These are phyloP conservation scores for Pichia sp. DNA, from an alignment of 1,139 yeast species.

Conservation along the genomic window DNA sequence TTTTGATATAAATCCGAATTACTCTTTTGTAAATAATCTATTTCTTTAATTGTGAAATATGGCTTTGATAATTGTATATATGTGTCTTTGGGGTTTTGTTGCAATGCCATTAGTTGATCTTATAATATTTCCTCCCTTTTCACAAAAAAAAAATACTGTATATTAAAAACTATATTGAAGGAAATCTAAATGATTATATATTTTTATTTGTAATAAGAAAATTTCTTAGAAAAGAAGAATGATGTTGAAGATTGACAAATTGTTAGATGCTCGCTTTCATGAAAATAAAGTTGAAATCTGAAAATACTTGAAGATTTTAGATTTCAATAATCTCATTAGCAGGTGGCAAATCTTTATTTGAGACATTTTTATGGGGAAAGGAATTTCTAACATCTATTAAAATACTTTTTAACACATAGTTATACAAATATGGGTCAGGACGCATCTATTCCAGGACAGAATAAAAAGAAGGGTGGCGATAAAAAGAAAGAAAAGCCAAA, in stretches of 20 bases:
- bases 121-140: too few species aligned
- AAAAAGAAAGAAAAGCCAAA: conserved; percentile 80
- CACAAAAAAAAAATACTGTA: too few species aligned
- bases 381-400: too few species aligned
- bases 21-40: conserved; percentile 44
- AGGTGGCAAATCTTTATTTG: conserved; percentile 1
- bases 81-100: conserved; percentile 2
- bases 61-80: conserved; percentile 56
- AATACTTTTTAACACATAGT: too few species aligned
- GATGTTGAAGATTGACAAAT: not conserved
- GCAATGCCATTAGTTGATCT: not conserved
- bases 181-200: too few species aligned
- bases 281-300: too few species aligned
- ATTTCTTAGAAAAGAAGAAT: too few species aligned
- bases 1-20: conserved; percentile 38
- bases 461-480: conserved; percentile 26
- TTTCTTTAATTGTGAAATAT: conserved; percentile 51
- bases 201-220: too few species aligned
- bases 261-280: not conserved
- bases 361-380: too few species aligned
- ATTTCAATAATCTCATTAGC: too few species aligned
- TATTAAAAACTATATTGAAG: too few species aligned
- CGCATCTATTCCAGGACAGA: conserved; percentile 29
- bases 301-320: too few species aligned
- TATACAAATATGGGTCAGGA: conserved; percentile 28